Conservation (phyloP, 75 land plant genomes). For the Picea glauca region DNA sequence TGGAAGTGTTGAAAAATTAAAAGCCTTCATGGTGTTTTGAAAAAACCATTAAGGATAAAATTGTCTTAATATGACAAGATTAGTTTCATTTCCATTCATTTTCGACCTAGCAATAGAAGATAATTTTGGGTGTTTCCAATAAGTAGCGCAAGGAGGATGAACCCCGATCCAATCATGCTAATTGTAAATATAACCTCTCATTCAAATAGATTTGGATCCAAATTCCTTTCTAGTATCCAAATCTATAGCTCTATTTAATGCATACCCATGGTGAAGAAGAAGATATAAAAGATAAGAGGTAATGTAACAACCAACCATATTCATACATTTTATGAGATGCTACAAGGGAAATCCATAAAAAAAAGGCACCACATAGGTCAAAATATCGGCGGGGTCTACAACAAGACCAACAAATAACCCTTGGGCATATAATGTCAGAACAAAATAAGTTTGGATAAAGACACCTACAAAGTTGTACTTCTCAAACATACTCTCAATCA, state of each 20-base stretch:
- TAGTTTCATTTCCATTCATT: too few species aligned
- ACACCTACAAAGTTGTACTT: slow-evolving; percentile 90
- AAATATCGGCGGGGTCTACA: slow-evolving; percentile 97
- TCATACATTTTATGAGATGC: slow-evolving; percentile 97
- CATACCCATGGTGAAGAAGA: slow-evolving; percentile 91
- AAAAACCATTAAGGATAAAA: too few species aligned
- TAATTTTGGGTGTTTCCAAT: too few species aligned
- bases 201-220: too few species aligned
- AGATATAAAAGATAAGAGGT: slow-evolving; percentile 97
- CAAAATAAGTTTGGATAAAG: slow-evolving; percentile 93
- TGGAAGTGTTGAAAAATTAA: too few species aligned
- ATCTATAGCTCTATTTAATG: slow-evolving; percentile 85
- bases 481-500: slow-evolving; percentile 97
- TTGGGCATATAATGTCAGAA: slow-evolving; percentile 95
- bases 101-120: too few species aligned
- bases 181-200: too few species aligned
- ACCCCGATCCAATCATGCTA: too few species aligned
- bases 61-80: too few species aligned
- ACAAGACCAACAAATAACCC: slow-evolving; percentile 94
- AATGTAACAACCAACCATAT: slow-evolving; percentile 97
- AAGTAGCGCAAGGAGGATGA: too few species aligned
- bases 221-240: slow-evolving; percentile 88
- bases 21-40: too few species aligned
- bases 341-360: slow-evolving; percentile 98
- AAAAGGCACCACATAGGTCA: slow-evolving; percentile 99